Percentiles rank a stretch among this genome's conserved stretches.
Evolutionary conservation across 495 filamentous ascomycete species (phyloP).

Genomic region (Trichodelitschia bisporula): DNA sequence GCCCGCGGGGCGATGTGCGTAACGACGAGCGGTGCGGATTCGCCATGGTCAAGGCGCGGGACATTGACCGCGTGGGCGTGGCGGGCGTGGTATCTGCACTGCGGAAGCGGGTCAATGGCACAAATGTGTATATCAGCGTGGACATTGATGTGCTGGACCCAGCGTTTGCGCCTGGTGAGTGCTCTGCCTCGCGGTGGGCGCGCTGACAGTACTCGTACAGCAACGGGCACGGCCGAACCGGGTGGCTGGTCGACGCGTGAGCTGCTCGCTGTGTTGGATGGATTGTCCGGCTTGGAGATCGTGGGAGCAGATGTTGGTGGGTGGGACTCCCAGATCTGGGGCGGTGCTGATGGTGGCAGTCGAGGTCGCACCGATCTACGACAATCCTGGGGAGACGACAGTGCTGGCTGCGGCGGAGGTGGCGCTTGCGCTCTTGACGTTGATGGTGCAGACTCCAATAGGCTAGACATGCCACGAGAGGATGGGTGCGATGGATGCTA

Average conservation of each 20-base stretch:
- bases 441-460: slow-evolving; percentile 21
- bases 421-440: slow-evolving; percentile 15
- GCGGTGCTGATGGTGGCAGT: slow-evolving; percentile 9
- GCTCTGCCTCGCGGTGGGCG: not conserved
- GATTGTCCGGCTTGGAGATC: slow-evolving; percentile 14
- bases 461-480: slow-evolving; percentile 4
- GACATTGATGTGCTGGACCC: slow-evolving; percentile 21
- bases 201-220: slow-evolving; percentile 5
- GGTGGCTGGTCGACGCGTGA: slow-evolving; percentile 19
- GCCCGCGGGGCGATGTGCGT: slow-evolving; percentile 19
- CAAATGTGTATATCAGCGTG: slow-evolving; percentile 18
- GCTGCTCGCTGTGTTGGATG: slow-evolving; percentile 17
- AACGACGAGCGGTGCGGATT: slow-evolving; percentile 27
- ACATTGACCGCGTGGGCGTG: slow-evolving; percentile 15
- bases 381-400: slow-evolving; percentile 23
- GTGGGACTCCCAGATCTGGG: slow-evolving; percentile 2
- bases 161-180: slow-evolving; percentile 17
- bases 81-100: slow-evolving; percentile 13
- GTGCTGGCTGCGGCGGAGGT: slow-evolving; percentile 23
- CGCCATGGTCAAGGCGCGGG: slow-evolving; percentile 16
- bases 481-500: not conserved
- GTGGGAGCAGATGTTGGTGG: slow-evolving; percentile 18
- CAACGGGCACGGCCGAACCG: slow-evolving; percentile 17
- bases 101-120: slow-evolving; percentile 11
- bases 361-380: slow-evolving; percentile 26